A percentile compares a stretch with the other conserved stretches of the same genome.
Conservation (phyloP, 2,329 filamentous ascomycete genomes). For the Phyllosticta ampelicida region DNA sequence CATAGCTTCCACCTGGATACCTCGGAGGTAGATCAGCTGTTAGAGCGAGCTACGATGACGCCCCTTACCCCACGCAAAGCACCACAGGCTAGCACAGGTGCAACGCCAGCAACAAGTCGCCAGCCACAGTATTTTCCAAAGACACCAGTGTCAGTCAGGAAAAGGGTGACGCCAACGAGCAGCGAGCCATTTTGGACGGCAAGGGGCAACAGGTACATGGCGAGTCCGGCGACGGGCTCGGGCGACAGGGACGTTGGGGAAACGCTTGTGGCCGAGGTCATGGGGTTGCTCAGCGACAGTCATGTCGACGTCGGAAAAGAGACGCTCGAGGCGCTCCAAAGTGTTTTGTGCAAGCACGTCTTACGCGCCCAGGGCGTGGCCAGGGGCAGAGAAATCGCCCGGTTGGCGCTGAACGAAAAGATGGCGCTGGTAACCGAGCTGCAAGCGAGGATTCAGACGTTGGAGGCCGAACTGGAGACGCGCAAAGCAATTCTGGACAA, state of each 20-base stretch:
- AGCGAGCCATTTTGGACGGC: constrained; percentile 11
- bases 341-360: constrained; percentile 36
- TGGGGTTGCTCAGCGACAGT: constrained; percentile 39
- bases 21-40: background rate
- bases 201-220: constrained; percentile 22
- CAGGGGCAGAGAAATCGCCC: constrained; percentile 54
- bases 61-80: constrained; percentile 27
- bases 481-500: constrained; percentile 36
- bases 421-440: constrained; percentile 56
- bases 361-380: constrained; percentile 50
- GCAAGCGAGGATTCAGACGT: constrained; percentile 49
- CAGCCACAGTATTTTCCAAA: background rate
- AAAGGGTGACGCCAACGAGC: constrained; percentile 30
- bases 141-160: constrained; percentile 17
- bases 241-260: constrained; percentile 11
- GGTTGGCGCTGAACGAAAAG: constrained; percentile 51
- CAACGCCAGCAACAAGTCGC: constrained; percentile 21
- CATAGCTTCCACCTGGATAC: background rate
- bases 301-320: constrained; percentile 25
- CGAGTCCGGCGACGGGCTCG: constrained; percentile 10
- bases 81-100: constrained; percentile 25
- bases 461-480: constrained; percentile 47
- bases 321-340: constrained; percentile 15
- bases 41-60: background rate
- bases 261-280: constrained; percentile 30